Evolutionary conservation across 768 basidiomycete genomes (phyloP).

Genomic region (Mycena belliarum): DNA sequence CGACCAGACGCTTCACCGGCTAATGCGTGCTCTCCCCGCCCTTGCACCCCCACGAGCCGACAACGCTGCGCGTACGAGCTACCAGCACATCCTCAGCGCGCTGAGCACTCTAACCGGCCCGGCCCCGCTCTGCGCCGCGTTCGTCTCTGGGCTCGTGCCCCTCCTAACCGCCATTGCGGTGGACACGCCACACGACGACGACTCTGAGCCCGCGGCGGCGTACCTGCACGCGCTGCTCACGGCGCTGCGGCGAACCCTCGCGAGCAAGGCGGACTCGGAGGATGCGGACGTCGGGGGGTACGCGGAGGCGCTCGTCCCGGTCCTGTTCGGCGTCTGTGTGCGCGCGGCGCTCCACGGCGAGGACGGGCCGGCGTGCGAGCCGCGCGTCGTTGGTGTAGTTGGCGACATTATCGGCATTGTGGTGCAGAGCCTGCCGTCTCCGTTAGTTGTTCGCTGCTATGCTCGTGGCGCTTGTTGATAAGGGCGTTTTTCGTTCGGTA

Average conservation of each 20-base stretch:
- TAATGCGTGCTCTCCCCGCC: constrained; percentile 78
- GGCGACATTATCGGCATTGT: constrained; percentile 70
- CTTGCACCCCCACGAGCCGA: constrained; percentile 56
- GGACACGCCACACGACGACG: constrained; percentile 22
- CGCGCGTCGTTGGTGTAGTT: constrained; percentile 58
- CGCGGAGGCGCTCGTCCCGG: constrained; percentile 71
- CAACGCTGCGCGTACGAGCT: constrained; percentile 55
- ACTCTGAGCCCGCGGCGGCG: constrained; percentile 67
- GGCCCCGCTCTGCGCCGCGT: constrained; percentile 77
- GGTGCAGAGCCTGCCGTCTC: constrained; percentile 57
- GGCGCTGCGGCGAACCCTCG: constrained; percentile 63
- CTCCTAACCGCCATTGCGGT: constrained; percentile 45
- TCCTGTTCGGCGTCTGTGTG: constrained; percentile 65
- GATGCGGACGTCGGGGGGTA: constrained; percentile 82
- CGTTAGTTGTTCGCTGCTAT: constrained; percentile 51
- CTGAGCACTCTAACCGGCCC: constrained; percentile 74
- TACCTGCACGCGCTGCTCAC: constrained; percentile 84
- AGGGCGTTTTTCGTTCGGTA: constrained; percentile 28
- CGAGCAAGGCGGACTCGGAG: constrained; percentile 42
- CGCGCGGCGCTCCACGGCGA: constrained; percentile 38
- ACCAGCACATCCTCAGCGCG: constrained; percentile 66
- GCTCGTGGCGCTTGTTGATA: neutral
- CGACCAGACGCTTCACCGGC: constrained; percentile 74
- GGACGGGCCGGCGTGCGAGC: constrained; percentile 37
- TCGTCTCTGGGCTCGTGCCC: constrained; percentile 78